These are phyloP conservation scores for Trametes elegans DNA, from an alignment of 768 basidiomycete species.

Conservation along the genomic window DNA sequence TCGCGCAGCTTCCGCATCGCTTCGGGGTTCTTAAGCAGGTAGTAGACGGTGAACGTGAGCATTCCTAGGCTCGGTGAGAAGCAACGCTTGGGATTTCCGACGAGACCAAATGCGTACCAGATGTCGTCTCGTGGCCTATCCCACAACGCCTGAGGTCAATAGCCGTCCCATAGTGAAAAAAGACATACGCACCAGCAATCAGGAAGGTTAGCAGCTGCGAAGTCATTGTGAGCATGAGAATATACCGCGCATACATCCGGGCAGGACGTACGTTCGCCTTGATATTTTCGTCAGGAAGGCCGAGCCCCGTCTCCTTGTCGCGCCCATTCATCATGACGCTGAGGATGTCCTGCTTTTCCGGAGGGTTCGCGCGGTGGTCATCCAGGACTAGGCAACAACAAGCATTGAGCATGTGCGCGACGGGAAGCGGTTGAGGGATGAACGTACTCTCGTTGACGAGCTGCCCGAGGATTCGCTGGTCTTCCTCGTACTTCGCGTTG, in stretches of 20 bases:
- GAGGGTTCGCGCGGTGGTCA: conserved; percentile 37
- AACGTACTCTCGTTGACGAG: conserved; percentile 39
- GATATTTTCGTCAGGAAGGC: conserved; percentile 41
- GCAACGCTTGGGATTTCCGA: no score
- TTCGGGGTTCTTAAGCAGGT: conserved; percentile 43
- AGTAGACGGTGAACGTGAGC: conserved; percentile 43
- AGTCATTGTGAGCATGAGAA: not conserved
- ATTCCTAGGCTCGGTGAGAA: conserved; percentile 23
- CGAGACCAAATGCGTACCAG: conserved; percentile 24
- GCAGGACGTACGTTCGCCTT: conserved; percentile 35
- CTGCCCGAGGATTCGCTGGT: conserved; percentile 40
- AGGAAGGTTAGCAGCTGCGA: conserved; percentile 48
- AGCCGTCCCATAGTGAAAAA: not conserved
- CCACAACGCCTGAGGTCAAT: no score
- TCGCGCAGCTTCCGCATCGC: conserved; percentile 43
- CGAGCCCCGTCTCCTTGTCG: conserved; percentile 43
- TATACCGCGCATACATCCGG: not conserved
- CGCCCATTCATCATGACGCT: conserved; percentile 44
- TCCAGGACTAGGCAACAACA: conserved; percentile 32
- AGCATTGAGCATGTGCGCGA: not conserved
- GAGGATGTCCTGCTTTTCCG: conserved; percentile 42
- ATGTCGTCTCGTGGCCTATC: conserved; percentile 37
- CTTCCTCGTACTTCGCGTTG: conserved; percentile 39
- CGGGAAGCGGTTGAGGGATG: not conserved
- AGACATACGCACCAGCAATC: conserved; percentile 38